Conservation (phyloP, 2,329 filamentous ascomycete genomes). For the Lasiodiplodia citricola region DNA sequence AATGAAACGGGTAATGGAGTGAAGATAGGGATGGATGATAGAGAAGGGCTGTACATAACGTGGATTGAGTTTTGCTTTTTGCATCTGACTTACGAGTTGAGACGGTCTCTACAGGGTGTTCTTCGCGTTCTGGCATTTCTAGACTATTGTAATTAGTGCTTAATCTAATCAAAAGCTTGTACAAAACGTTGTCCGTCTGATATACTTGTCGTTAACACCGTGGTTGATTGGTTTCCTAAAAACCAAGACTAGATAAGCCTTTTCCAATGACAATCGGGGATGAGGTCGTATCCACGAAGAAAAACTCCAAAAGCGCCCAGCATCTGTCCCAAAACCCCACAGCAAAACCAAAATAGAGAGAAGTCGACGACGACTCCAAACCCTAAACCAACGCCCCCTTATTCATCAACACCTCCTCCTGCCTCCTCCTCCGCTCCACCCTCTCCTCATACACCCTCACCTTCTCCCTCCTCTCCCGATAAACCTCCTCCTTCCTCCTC, state of each 20-base stretch:
- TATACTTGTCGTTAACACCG: background rate
- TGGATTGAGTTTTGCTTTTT: background rate
- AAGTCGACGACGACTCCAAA: background rate
- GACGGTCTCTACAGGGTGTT: constrained; percentile 15
- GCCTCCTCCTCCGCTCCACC: constrained; percentile 48
- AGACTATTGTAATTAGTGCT: background rate
- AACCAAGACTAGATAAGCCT: background rate
- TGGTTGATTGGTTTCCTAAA: background rate
- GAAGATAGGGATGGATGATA: background rate
- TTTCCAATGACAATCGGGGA: too few relatives aligned
- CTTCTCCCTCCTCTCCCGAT: constrained; percentile 39
- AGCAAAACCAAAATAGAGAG: background rate
- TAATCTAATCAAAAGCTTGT: background rate
- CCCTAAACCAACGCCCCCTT: constrained; percentile 44
- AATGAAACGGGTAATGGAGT: background rate
- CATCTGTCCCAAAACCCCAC: too few relatives aligned
- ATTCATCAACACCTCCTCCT: constrained; percentile 52
- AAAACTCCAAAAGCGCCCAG: too few relatives aligned
- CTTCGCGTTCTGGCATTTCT: background rate
- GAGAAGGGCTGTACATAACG: background rate
- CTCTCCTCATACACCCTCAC: constrained; percentile 43
- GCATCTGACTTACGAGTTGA: background rate
- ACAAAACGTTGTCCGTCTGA: background rate
- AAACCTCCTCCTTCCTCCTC: constrained; percentile 39
- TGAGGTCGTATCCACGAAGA: background rate